Evolutionary conservation across 2,329 filamentous ascomycete species (phyloP).

Genomic region (Magnaporthiopsis rhizophila): DNA sequence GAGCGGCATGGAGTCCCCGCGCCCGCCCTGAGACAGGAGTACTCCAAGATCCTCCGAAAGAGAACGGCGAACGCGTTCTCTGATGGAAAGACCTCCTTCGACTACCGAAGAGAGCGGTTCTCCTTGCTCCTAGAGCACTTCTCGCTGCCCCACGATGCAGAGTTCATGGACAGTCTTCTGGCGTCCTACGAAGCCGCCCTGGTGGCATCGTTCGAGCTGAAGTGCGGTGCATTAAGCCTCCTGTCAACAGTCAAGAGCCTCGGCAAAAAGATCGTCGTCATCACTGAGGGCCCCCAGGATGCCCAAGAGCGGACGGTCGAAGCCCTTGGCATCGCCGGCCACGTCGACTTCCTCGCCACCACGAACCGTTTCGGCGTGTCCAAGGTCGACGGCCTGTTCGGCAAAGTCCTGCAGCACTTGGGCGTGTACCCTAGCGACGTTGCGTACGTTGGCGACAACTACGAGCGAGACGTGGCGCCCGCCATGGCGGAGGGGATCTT

Average conservation of each 20-base stretch:
- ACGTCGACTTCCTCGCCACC: neutral
- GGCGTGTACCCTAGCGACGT: neutral
- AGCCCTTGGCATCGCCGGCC: neutral
- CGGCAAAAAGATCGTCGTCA: neutral
- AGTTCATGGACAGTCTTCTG: neutral
- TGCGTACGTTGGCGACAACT: neutral
- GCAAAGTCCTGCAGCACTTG: neutral
- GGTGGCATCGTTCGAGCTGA: neutral
- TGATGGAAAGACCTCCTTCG: neutral
- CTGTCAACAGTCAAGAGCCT: neutral
- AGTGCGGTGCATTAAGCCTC: neutral
- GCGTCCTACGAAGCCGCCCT: neutral
- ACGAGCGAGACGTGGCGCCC: neutral
- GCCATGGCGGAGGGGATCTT: neutral
- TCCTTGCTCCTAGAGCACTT: neutral
- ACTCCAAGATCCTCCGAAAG: neutral
- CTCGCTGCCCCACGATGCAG: neutral
- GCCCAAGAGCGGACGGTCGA: neutral
- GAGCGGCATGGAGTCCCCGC: neutral
- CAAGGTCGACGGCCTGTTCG: neutral
- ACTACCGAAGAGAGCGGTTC: neutral
- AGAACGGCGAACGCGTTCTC: neutral
- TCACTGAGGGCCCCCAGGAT: neutral
- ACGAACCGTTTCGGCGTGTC: neutral
- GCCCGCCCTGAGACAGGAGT: neutral